Conservation (phyloP, 2,329 filamentous ascomycete genomes). For the Teratosphaeria zuluensis region DNA sequence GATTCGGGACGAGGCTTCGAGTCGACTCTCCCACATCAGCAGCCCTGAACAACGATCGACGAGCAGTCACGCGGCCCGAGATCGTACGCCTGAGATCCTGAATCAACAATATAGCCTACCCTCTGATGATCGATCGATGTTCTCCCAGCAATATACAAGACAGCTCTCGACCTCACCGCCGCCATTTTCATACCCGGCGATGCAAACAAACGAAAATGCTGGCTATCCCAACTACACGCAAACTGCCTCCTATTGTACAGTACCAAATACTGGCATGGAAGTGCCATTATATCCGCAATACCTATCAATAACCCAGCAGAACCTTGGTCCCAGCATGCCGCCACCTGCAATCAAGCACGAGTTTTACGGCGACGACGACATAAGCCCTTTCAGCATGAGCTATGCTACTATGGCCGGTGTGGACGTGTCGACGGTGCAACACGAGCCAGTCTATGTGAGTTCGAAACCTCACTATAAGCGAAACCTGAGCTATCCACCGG, state of each 20-base stretch:
- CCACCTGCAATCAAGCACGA: constrained; percentile 55
- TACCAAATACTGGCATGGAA: constrained; percentile 41
- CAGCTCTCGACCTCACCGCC: constrained; percentile 64
- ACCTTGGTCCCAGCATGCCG: constrained; percentile 31
- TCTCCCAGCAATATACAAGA: constrained; percentile 55
- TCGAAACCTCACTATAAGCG: constrained; percentile 43
- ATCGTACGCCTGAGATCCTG: constrained; percentile 18
- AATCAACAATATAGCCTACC: constrained; percentile 22
- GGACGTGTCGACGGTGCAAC: constrained; percentile 50
- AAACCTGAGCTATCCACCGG: constrained; percentile 15
- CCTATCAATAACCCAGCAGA: constrained; percentile 39
- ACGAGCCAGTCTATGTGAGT: constrained; percentile 60
- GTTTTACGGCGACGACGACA: constrained; percentile 49
- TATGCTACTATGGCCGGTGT: constrained; percentile 57
- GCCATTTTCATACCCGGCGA: constrained; percentile 57
- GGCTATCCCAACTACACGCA: constrained; percentile 35
- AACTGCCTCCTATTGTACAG: constrained; percentile 10
- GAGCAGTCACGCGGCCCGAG: constrained; percentile 12
- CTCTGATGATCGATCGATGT: constrained; percentile 54
- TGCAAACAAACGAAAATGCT: constrained; percentile 53
- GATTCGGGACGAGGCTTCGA: constrained; percentile 7
- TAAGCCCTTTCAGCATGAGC: constrained; percentile 56
- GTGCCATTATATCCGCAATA: constrained; percentile 46
- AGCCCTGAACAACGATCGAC: constrained; percentile 17
- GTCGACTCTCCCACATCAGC: constrained; percentile 3